Conservation (phyloP, 495 filamentous ascomycete genomes). For the Tuber aestivum region DNA sequence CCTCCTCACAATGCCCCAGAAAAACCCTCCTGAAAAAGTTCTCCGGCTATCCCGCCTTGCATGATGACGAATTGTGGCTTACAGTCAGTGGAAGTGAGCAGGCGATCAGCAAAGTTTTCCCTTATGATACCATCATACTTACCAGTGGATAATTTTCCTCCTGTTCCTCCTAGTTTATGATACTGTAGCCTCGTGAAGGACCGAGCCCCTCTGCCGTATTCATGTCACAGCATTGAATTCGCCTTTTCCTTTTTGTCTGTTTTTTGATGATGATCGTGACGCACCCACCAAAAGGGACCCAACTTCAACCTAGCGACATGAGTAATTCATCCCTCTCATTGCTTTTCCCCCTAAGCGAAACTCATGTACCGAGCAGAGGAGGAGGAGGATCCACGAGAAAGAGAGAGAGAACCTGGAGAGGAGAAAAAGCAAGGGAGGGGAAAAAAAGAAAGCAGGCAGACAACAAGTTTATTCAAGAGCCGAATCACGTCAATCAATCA, state of each 20-base stretch:
- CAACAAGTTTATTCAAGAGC: neutral
- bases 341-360: neutral
- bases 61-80: constrained; percentile 1
- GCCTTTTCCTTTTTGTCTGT: neutral
- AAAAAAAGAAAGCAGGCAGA: neutral
- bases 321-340: neutral
- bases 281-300: neutral
- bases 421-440: neutral
- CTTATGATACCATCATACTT: too few relatives aligned
- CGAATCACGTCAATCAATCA: neutral
- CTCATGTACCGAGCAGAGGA: neutral
- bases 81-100: neutral
- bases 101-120: neutral
- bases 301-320: neutral
- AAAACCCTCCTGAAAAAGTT: too few relatives aligned
- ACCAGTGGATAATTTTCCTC: neutral
- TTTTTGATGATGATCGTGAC: neutral
- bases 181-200: neutral
- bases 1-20: too few relatives aligned
- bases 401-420: neutral
- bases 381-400: neutral
- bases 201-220: neutral
- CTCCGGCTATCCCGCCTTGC: too few relatives aligned
- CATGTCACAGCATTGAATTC: neutral
- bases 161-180: neutral